phyloP scores from a whole-genome alignment of 768 basidiomycete species.

The Cantharellus anzutake region DNA sequence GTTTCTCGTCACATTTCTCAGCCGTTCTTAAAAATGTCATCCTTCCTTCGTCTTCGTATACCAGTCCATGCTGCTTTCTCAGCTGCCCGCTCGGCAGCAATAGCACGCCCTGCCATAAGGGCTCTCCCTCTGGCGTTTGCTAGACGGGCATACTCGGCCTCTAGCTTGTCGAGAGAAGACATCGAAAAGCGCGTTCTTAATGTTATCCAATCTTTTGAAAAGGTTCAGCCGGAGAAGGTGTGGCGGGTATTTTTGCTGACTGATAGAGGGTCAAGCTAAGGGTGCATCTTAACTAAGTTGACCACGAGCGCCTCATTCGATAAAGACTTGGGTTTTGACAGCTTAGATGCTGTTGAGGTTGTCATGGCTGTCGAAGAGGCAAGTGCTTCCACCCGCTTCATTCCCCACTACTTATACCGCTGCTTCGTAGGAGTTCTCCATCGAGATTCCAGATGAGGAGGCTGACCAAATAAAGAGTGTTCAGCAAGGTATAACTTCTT shows the following conservation, averaged over 20 bases:
- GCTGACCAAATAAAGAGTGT: conserved; percentile 90
- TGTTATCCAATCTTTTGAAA: conserved; percentile 76
- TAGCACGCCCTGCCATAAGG: neutral
- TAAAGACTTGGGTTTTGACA: conserved; percentile 80
- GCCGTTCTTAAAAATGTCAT: conserved; percentile 6
- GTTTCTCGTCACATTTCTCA: neutral
- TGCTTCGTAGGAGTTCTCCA: conserved; percentile 62
- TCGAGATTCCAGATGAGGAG: conserved; percentile 95
- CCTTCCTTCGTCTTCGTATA: conserved; percentile 1
- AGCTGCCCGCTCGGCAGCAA: neutral
- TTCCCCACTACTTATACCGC: neutral
- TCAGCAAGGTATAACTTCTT: conserved; percentile 49
- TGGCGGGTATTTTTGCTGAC: conserved; percentile 11
- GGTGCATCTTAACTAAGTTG: conserved; percentile 29
- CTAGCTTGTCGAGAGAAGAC: conserved; percentile 41
- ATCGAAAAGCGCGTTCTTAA: conserved; percentile 64
- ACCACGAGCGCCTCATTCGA: conserved; percentile 44
- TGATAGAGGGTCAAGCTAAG: neutral
- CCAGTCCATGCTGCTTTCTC: conserved; percentile 4
- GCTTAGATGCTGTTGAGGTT: conserved; percentile 91
- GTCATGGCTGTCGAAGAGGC: conserved; percentile 98
- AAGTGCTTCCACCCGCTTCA: conserved; percentile 4
- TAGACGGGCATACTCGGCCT: conserved; percentile 34
- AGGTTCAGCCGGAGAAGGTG: conserved; percentile 62
- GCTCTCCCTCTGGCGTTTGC: neutral